phyloP scores from a whole-genome alignment of 129 eudicot genomes.

The Flaveria brownii region DNA sequence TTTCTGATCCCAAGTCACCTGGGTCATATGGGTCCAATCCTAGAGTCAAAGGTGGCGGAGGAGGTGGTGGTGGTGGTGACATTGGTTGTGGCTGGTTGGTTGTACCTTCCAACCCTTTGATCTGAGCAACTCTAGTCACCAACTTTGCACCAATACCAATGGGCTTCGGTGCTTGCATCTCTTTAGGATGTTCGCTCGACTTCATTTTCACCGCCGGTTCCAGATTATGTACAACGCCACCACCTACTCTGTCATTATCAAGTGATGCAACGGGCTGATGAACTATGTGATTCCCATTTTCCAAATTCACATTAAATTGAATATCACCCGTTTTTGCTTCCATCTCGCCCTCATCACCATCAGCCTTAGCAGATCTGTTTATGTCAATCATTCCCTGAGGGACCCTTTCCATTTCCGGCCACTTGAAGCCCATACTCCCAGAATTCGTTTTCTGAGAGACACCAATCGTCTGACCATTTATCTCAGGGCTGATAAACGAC shows the following conservation, averaged over 20 bases:
- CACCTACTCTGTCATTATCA: neutral
- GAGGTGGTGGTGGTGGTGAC: constrained; percentile 29
- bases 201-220: constrained; percentile 12
- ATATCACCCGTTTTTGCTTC: constrained; percentile 22
- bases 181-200: constrained; percentile 1
- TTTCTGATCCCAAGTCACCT: constrained; percentile 30
- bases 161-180: constrained; percentile 24
- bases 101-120: constrained; percentile 30
- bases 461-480: constrained; percentile 13
- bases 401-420: constrained; percentile 38
- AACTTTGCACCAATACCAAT: constrained; percentile 30
- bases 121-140: constrained; percentile 33
- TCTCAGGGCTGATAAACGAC: constrained; percentile 30
- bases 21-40: constrained; percentile 44
- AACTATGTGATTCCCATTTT: constrained; percentile 19
- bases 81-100: constrained; percentile 14
- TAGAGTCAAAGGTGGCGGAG: constrained; percentile 27
- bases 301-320: constrained; percentile 9
- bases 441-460: constrained; percentile 27
- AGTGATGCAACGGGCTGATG: neutral
- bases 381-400: constrained; percentile 39
- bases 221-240: neutral
- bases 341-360: constrained; percentile 36
- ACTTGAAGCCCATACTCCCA: constrained; percentile 17
- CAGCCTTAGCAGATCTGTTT: constrained; percentile 38